Conservation (phyloP, 768 basidiomycete genomes). For the Pleurotus pulmonarius region DNA sequence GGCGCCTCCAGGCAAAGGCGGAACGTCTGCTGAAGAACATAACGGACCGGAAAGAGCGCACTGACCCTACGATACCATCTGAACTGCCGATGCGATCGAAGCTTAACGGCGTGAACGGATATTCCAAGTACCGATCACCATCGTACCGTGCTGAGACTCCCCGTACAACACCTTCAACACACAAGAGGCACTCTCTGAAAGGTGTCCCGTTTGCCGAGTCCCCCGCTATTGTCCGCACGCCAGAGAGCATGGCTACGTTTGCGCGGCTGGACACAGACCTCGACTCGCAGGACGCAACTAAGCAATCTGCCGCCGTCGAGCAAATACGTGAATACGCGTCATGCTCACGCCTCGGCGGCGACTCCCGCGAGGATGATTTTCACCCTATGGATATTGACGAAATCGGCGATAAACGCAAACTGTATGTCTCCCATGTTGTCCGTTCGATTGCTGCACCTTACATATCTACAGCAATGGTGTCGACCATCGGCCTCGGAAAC, state of each 20-base stretch:
- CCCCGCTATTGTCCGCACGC: constrained; percentile 65
- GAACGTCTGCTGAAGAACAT: constrained; percentile 85
- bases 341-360: constrained; percentile 30
- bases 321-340: constrained; percentile 33
- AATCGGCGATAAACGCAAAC: constrained; percentile 64
- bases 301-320: constrained; percentile 17
- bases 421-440: constrained; percentile 29
- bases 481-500: constrained; percentile 58
- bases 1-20: constrained; percentile 79
- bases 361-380: constrained; percentile 23
- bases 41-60: constrained; percentile 81
- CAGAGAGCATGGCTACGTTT: constrained; percentile 72
- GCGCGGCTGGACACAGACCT: constrained; percentile 43
- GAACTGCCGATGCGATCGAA: constrained; percentile 32
- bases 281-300: constrained; percentile 6
- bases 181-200: constrained; percentile 22
- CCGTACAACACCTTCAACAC: constrained; percentile 21
- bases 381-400: constrained; percentile 23
- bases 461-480: constrained; percentile 25
- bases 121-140: constrained; percentile 35
- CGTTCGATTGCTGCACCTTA: background rate
- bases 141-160: constrained; percentile 23
- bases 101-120: constrained; percentile 41
- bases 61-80: constrained; percentile 63
- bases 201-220: constrained; percentile 61